These are phyloP conservation scores for Artemisia argyi DNA, from an alignment of 129 eudicot genomes.

Conservation along the genomic window DNA sequence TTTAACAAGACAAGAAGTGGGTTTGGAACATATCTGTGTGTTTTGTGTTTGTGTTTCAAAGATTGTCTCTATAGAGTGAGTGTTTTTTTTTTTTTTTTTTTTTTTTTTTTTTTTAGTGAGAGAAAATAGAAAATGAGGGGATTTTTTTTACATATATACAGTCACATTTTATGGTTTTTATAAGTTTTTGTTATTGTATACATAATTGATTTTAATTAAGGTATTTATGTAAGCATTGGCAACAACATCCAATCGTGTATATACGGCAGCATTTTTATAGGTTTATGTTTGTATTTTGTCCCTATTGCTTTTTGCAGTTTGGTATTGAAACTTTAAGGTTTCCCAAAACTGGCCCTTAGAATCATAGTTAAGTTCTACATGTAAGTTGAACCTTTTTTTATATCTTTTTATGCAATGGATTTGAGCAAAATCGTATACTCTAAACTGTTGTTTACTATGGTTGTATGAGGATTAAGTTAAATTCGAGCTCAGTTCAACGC, in stretches of 20 bases:
- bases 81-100: too few relatives aligned
- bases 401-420: background rate
- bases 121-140: slow-evolving; percentile 32
- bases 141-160: slow-evolving; percentile 33
- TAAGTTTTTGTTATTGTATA: background rate
- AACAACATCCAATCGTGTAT: slow-evolving; percentile 35
- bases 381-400: background rate
- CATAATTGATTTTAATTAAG: background rate
- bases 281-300: slow-evolving; percentile 22
- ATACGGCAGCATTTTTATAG: slow-evolving; percentile 25
- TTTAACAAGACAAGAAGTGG: slow-evolving; percentile 36
- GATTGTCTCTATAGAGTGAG: too few relatives aligned
- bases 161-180: too few relatives aligned
- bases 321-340: background rate
- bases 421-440: background rate
- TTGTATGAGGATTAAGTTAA: too few relatives aligned
- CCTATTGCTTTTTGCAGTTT: slow-evolving; percentile 21
- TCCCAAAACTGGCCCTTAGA: slow-evolving; percentile 1
- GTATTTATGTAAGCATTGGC: slow-evolving; percentile 20
- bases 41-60: background rate
- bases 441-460: too few relatives aligned
- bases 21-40: slow-evolving; percentile 31
- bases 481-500: too few relatives aligned
- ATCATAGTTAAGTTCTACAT: background rate
- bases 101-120: slow-evolving; percentile 5